Base-by-base conservation (phyloP, 2,329 filamentous ascomycete species). In the Chaetomium sp. region DNA sequence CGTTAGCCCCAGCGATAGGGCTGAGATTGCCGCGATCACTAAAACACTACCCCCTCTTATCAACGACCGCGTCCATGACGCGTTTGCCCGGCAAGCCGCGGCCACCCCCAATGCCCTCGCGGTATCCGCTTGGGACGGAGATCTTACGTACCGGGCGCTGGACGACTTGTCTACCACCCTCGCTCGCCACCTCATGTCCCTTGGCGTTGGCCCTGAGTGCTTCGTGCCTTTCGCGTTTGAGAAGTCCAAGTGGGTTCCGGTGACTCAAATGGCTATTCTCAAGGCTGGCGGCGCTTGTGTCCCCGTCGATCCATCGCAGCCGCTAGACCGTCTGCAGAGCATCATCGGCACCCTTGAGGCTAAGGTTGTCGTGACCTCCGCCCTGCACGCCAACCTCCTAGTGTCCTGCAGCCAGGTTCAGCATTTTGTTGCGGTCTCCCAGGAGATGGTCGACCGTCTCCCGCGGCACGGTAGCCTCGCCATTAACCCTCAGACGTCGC, bases 1-100 rank as follows among this genome's bases (percentile, higher is more conserved):
- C 67, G 71, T 83, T 62, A 82, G 80, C 79, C 72, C 75, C 58
- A 69, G 72, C 12, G 60, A 69, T n/a, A 56, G 75, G n/a, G 72
- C 69, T 2, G 72, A 82, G 4, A 80, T 4, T 73, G 76, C 1
- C 74, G 73, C 33, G 0, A 54, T 42, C 9, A 64, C 50, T 16
- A 35, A 33, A 16, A 21, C 23, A 5, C 42, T 55, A 2, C 57
- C 57, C 3, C 25, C 35, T 1, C 31, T 56, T 5, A 21, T 64
- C 35, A 42, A 27, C 27, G 58, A 60, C 7, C 51, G 54, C 29
- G 54, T 63, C 23, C 60, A 66, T 27, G 60, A 63, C n/a, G 51
- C 60, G 27, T 38, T 63, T 19, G n/a, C 47, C 8, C 61, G 55
- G 9, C 27, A 35, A 10, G 35, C 56, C 4, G 23, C 31, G 4